phyloP scores from a whole-genome alignment of 164 flowering plant species.

The Paratinospora sagittata region DNA sequence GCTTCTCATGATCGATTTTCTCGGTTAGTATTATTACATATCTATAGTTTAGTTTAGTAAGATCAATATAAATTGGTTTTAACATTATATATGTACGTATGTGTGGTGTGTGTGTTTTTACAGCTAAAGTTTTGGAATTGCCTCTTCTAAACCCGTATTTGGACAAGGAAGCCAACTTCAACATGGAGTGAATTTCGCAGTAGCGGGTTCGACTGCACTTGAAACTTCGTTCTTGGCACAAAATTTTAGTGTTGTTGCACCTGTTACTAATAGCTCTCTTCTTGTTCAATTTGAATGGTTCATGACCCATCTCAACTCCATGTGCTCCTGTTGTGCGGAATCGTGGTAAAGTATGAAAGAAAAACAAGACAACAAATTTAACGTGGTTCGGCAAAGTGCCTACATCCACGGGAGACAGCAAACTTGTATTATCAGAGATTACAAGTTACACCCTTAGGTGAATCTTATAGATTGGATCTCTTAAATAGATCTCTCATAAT shows the following conservation, averaged over 20 bases:
- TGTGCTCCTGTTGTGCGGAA: too few species aligned
- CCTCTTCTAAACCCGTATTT: constrained; percentile 17
- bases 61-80: neutral
- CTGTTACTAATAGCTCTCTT: constrained; percentile 16
- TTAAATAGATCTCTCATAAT: too few species aligned
- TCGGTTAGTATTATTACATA: neutral
- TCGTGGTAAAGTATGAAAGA: too few species aligned
- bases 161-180: neutral
- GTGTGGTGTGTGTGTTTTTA: neutral
- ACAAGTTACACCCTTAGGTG: too few species aligned
- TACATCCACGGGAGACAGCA: too few species aligned
- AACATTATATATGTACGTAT: neutral
- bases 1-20: too few species aligned
- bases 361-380: too few species aligned
- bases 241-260: neutral
- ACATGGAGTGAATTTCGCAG: constrained; percentile 33
- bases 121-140: constrained; percentile 13
- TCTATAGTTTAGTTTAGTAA: neutral
- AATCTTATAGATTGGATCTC: too few species aligned
- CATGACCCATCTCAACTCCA: constrained; percentile 9
- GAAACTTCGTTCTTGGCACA: neutral
- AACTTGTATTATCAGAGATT: too few species aligned
- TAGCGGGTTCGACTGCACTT: constrained; percentile 28
- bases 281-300: constrained; percentile 21
- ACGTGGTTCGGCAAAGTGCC: too few species aligned